Base-by-base conservation (phyloP, 176 grass and related monocot species). In the Leersia perrieri region DNA sequence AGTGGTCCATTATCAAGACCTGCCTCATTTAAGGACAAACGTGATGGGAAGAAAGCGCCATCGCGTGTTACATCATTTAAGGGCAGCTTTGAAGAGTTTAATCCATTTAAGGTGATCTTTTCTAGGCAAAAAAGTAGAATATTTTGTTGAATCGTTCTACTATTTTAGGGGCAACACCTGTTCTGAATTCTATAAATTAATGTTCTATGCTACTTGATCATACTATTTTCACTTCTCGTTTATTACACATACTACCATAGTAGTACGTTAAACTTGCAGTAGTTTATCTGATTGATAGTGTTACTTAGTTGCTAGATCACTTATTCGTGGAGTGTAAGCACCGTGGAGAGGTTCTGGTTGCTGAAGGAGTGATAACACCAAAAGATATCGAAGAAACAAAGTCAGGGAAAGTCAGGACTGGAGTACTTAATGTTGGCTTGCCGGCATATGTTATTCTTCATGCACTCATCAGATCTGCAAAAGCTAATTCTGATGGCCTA, bases 351-450 rank as follows among this genome's bases (percentile, higher is more conserved):
- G 80, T 70, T 84, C 82, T 99, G 68, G 84, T 95, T 36, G 34
- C 81, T 66, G 88, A 99, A 90, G 92, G 88, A 78, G 75, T 89
- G 33, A 99, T 95, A 80, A 86, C 86, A 62, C 70, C 28, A 23
- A 86, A 91, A 86, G 90, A 99, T 74, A 93, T 98, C 41, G 82
- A 95, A 82, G 92, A 91, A 82, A 85, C 88, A 78, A 95, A 87
- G 83, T 89, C 77, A 15, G 86, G 88, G 58, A 95, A 93, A 74
- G 67, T 61, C 1, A 85, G 75, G 60, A 92, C 74, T 42, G 79
- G 84, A 53, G 62, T 91, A 60, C 63, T 95, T 83, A 93, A 86
- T 82, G 79, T 93, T 1, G 92, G 96, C 75, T 95, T 99, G 65
- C 96, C 92, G 2, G 96, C 96, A 34, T 93, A 93, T 87, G 89